Base-by-base conservation (phyloP, 2,329 filamentous ascomycete species). In the Rasamsonia emersonii region DNA sequence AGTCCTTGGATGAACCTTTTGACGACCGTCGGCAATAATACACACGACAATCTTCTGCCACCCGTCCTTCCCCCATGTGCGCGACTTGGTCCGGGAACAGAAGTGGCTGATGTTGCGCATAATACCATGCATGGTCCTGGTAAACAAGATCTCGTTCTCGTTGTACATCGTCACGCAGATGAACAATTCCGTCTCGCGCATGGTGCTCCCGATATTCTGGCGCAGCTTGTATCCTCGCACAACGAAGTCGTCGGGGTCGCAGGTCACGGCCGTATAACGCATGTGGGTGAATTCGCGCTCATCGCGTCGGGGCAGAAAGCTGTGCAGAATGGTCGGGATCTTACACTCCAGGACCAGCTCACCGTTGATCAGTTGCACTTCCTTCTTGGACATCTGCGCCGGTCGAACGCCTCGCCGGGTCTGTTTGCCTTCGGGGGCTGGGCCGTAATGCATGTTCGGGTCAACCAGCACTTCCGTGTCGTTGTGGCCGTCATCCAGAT, bases 21-120 rank as follows among this genome's bases (percentile, higher is more conserved):
- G 79, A 50, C 93, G 82, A 14, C 91, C 91, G 55, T 98, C 91
- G 1, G 86, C 88, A 37, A 98, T 88, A 51, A 98, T 83, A 54
- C 86, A 95, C 0, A 98, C 89, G 0, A 98, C 91, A 51, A 98
- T 95, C 68, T 98, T 98, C 62, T 98, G 86, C 91, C 91, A 98
- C 4, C 91, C 91, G 32, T 85, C 77, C 47, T 94, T 93, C 23
- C 91, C 93, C 91, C 91, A 98, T 0, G 88, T 96, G 37, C 91
- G 77, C 4, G 86, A 94, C 57, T 91, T 89, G 33, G 80, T 82
- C 32, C 91, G 79, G 13, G 81, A 86, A 67, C 91, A 98, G 61
- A 98, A 95, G 57, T 96, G 91, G 9, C 84, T 79, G 49, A 98
- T 89, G 56, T 98, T 98, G 58, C 93, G 86, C 84, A 98, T 93